Percentiles rank a stretch among this genome's conserved stretches.
These are phyloP conservation scores for Collybiopsis luxurians DNA, from an alignment of 768 basidiomycete species.

Conservation along the genomic window DNA sequence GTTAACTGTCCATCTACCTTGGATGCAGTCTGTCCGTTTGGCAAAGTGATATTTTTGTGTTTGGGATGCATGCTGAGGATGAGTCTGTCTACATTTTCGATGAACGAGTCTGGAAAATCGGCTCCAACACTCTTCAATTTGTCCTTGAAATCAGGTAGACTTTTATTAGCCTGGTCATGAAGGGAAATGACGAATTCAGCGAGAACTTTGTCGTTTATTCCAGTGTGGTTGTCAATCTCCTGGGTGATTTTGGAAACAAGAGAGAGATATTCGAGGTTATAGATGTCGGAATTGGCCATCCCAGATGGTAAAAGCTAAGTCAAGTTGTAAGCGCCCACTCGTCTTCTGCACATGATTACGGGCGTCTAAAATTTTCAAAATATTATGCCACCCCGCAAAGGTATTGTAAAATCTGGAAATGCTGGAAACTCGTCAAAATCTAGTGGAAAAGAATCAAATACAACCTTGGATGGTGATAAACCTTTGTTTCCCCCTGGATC, in stretches of 20 bases:
- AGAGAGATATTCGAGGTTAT: constrained; percentile 91
- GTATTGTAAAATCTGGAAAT: constrained; percentile 85
- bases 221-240: constrained; percentile 87
- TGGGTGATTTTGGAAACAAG: constrained; percentile 90
- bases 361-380: too few relatives aligned
- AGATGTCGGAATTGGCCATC: constrained; percentile 77
- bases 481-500: constrained; percentile 81
- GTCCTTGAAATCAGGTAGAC: constrained; percentile 74
- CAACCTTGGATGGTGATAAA: constrained; percentile 33
- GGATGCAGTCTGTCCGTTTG: constrained; percentile 33
- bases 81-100: constrained; percentile 92
- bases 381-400: constrained; percentile 64
- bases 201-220: constrained; percentile 84
- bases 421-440: constrained; percentile 82
- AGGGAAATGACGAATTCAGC: constrained; percentile 94
- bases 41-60: constrained; percentile 67
- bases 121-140: constrained; percentile 77
- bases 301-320: background rate
- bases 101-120: constrained; percentile 84
- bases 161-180: constrained; percentile 77
- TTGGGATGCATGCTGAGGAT: constrained; percentile 95
- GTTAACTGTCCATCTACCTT: constrained; percentile 32
- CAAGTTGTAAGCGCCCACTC: background rate
- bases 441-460: constrained; percentile 19
- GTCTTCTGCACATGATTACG: too few relatives aligned